Percentiles rank a stretch among this genome's conserved stretches.
These are phyloP conservation scores for Heterobasidion annosum DNA, from an alignment of 1,284 basidiomycete genomes.

Conservation along the genomic window DNA sequence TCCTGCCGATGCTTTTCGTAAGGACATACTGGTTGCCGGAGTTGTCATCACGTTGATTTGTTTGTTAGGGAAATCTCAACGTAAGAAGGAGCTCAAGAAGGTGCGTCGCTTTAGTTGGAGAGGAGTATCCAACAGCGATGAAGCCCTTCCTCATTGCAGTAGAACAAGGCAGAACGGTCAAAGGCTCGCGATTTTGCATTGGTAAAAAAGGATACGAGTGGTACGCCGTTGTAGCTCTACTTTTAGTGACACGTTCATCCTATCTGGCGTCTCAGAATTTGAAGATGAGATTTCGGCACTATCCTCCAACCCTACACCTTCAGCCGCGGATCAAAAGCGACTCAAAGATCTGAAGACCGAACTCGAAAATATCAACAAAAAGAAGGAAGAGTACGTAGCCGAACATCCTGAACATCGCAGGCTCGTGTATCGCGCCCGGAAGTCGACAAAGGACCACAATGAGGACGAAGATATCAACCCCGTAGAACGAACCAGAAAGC, in stretches of 20 bases:
- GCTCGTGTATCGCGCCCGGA: constrained; percentile 56
- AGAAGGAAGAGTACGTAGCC: constrained; percentile 84
- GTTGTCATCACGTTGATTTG: neutral
- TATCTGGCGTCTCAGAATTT: constrained; percentile 34
- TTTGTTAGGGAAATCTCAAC: constrained; percentile 67
- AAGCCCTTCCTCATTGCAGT: constrained; percentile 30
- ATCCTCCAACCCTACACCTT: constrained; percentile 33
- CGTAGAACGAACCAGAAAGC: constrained; percentile 43
- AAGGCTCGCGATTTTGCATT: constrained; percentile 76
- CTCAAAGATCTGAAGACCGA: constrained; percentile 68
- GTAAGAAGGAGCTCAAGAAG: constrained; percentile 89
- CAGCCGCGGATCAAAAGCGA: constrained; percentile 42
- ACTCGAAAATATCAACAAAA: constrained; percentile 67
- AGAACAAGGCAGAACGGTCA: constrained; percentile 80
- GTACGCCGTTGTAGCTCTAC: constrained; percentile 24
- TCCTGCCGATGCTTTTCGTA: constrained; percentile 80
- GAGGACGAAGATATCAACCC: constrained; percentile 26
- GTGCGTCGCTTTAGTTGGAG: constrained; percentile 28
- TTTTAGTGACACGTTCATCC: neutral
- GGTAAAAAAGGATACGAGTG: constrained; percentile 83
- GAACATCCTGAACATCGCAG: constrained; percentile 86
- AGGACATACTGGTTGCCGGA: constrained; percentile 12
- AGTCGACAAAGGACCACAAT: constrained; percentile 33
- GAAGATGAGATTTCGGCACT: constrained; percentile 64
- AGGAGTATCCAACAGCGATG: constrained; percentile 1